phyloP scores from a whole-genome alignment of 352 stramenopile genomes.

The Blastocystis sp. region DNA sequence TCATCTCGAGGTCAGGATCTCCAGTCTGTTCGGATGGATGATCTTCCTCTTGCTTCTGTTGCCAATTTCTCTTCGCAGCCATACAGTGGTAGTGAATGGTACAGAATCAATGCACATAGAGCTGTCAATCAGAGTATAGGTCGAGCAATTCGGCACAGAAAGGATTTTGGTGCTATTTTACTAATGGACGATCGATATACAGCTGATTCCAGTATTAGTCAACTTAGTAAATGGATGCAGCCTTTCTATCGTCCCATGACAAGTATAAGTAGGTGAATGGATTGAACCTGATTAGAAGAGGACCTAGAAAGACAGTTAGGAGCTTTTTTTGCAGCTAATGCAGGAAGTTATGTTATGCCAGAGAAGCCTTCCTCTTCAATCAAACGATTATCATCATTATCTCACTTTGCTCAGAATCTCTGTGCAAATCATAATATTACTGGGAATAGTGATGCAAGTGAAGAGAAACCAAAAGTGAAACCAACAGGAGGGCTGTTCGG shows the following conservation, averaged over 20 bases:
- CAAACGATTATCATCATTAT: neutral
- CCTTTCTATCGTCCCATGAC: slow-evolving; percentile 71
- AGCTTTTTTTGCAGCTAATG: neutral
- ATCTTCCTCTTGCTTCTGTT: neutral
- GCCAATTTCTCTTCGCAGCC: slow-evolving; percentile 72
- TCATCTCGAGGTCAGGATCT: neutral
- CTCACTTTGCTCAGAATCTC: neutral
- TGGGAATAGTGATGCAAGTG: neutral
- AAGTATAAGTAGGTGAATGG: neutral
- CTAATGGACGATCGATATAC: slow-evolving; percentile 93
- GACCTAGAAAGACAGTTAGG: neutral
- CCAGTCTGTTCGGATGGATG: slow-evolving; percentile 47
- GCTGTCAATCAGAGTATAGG: slow-evolving; percentile 98
- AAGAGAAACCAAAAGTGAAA: neutral
- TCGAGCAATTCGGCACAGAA: slow-evolving; percentile 93
- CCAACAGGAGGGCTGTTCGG: neutral
- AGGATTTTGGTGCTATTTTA: slow-evolving; percentile 95
- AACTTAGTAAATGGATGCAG: slow-evolving; percentile 90
- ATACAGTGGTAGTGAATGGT: slow-evolving; percentile 92
- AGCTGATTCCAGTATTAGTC: slow-evolving; percentile 82
- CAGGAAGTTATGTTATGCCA: neutral
- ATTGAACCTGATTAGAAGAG: neutral
- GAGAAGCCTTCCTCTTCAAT: neutral
- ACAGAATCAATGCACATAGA: slow-evolving; percentile 78
- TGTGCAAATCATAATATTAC: neutral